Evolutionary conservation across 371 early-diverging fungal species (phyloP).

Genomic region (Zychaea mexicana): DNA sequence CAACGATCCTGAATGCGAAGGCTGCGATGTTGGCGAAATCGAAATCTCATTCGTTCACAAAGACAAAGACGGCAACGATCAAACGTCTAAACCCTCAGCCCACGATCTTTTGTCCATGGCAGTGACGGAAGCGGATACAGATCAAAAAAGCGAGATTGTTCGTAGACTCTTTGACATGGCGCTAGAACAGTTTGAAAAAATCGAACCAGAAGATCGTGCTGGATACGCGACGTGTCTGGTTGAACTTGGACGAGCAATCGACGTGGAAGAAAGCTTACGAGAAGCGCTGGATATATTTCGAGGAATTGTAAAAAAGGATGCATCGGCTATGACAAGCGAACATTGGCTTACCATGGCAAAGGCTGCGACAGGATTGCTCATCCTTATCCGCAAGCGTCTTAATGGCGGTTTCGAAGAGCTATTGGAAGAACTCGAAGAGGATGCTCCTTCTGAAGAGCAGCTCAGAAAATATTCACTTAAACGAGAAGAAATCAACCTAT

Average conservation of each 20-base stretch:
- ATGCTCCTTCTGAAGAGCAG: conserved; percentile 26
- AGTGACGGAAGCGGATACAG: conserved; percentile 40
- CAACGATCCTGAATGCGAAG: conserved; percentile 51
- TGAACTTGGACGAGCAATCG: conserved; percentile 39
- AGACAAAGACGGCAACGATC: conserved; percentile 32
- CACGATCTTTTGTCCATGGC: conserved; percentile 60
- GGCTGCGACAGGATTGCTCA: conserved; percentile 30
- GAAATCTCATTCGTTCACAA: conserved; percentile 57
- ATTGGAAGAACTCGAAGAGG: conserved; percentile 30
- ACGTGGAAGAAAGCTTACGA: conserved; percentile 46
- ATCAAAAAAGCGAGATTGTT: conserved; percentile 34
- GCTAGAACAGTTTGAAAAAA: conserved; percentile 51
- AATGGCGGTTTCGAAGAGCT: conserved; percentile 28
- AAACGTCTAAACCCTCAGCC: conserved; percentile 39
- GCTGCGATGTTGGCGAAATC: conserved; percentile 64
- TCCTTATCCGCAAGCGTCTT: conserved; percentile 27
- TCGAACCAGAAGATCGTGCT: conserved; percentile 42
- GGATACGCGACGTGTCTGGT: conserved; percentile 48
- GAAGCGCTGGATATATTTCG: conserved; percentile 46
- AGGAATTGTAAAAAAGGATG: conserved; percentile 21
- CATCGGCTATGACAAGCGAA: not conserved
- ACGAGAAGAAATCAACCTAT: conserved; percentile 31
- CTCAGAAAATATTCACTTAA: conserved; percentile 31
- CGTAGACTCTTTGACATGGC: conserved; percentile 61
- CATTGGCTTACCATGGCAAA: conserved; percentile 20